Evolutionary conservation across 225 moss, liverwort and hornwort species (phyloP).

Genomic region (Asterella californica): DNA sequence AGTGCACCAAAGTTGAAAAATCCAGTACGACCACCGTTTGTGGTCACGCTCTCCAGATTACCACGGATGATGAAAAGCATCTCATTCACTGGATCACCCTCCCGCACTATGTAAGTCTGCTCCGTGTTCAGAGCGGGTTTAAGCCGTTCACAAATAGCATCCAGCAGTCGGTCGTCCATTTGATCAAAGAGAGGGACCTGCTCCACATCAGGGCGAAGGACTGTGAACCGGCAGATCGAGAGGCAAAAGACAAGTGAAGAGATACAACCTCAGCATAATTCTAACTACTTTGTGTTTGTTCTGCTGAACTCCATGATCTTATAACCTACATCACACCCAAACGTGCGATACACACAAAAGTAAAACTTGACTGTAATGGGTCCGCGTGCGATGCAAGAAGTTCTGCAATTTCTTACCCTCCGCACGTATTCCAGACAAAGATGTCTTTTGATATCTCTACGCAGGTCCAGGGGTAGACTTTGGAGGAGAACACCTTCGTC

Average conservation of each 20-base stretch:
- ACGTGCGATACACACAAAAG: neutral
- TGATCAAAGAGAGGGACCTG: conserved; percentile 91
- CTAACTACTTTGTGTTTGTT: no score
- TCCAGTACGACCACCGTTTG: conserved; percentile 63
- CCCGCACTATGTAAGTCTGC: conserved; percentile 73
- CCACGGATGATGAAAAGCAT: conserved; percentile 95
- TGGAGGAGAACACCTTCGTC: conserved; percentile 73
- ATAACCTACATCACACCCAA: no score
- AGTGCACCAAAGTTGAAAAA: conserved; percentile 60
- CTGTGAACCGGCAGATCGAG: neutral
- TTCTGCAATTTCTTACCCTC: conserved; percentile 38
- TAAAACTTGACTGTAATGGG: neutral
- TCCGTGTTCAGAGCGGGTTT: conserved; percentile 78
- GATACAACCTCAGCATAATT: neutral
- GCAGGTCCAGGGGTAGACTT: conserved; percentile 74
- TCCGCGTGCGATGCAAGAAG: neutral
- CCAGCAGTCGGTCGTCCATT: conserved; percentile 92
- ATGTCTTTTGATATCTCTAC: conserved; percentile 87
- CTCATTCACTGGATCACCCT: conserved; percentile 89
- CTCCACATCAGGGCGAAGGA: neutral
- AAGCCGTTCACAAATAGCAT: conserved; percentile 90
- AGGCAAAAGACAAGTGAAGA: neutral
- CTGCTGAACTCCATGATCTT: no score
- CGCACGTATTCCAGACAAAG: conserved; percentile 78
- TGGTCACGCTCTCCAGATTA: conserved; percentile 70